Evolutionary conservation across 805 yeast genomes (phyloP).

Genomic region (Ascoidea asiatica): DNA sequence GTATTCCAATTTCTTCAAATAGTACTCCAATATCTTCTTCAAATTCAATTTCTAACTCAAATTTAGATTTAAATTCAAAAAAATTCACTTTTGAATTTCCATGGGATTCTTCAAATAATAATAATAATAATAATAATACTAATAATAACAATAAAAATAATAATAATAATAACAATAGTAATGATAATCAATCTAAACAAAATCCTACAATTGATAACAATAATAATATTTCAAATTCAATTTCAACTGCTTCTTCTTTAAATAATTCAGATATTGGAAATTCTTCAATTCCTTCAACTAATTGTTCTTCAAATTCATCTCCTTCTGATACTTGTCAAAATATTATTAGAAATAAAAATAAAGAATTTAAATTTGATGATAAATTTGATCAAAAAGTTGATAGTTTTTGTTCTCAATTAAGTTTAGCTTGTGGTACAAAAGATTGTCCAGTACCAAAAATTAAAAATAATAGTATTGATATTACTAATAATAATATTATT

Average conservation of each 20-base stretch:
- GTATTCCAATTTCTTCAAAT: conserved; percentile 3
- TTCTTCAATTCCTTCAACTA: background rate
- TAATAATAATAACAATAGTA: background rate
- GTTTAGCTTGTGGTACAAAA: conserved; percentile 73
- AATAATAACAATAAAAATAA: background rate
- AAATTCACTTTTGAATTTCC: conserved; percentile 43
- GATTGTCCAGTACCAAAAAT: conserved; percentile 49
- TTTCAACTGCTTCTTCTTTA: conserved; percentile 10
- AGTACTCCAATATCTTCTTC: conserved; percentile 1
- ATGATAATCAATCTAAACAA: background rate
- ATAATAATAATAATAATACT: background rate
- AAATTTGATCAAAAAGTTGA: conserved; percentile 58
- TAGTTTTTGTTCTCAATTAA: conserved; percentile 64
- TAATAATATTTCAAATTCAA: conserved; percentile 5
- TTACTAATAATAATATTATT: background rate
- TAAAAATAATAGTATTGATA: conserved; percentile 2
- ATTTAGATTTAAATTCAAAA: conserved; percentile 1
- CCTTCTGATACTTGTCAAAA: background rate
- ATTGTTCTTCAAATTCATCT: background rate
- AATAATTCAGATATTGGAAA: conserved; percentile 1
- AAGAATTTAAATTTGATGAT: conserved; percentile 22
- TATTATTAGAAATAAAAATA: background rate
- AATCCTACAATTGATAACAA: background rate
- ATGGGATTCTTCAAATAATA: conserved; percentile 21
- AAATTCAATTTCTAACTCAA: background rate